These are phyloP conservation scores for Leptographium wingfieldii DNA, from an alignment of 2,329 filamentous ascomycete genomes.

Conservation along the genomic window DNA sequence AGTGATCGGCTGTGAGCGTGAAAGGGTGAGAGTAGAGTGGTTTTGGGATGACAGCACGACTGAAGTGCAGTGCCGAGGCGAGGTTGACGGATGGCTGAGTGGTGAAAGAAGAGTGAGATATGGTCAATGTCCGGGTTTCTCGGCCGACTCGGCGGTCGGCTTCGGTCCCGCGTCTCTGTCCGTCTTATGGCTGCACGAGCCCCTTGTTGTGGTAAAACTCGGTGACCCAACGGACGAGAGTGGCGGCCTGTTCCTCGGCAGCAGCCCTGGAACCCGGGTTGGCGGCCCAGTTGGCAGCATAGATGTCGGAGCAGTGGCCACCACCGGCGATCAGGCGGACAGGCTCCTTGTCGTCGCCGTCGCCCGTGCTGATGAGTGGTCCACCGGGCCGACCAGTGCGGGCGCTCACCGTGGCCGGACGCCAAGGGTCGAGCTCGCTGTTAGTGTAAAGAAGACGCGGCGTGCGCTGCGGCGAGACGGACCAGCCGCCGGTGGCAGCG, in stretches of 20 bases:
- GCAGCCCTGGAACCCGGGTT: slow-evolving; percentile 38
- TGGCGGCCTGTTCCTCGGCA: slow-evolving; percentile 34
- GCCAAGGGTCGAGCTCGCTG: slow-evolving; percentile 28
- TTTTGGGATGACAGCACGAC: neutral
- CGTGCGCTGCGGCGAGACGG: slow-evolving; percentile 13
- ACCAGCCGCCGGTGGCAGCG: slow-evolving; percentile 27
- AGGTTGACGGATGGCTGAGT: neutral
- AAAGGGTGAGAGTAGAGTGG: neutral
- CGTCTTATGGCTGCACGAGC: neutral
- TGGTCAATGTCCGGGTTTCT: too few species aligned
- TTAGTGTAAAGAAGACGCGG: slow-evolving; percentile 27
- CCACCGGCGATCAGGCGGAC: slow-evolving; percentile 23
- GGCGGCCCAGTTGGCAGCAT: slow-evolving; percentile 31
- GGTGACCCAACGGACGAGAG: slow-evolving; percentile 39
- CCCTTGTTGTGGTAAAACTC: slow-evolving; percentile 30
- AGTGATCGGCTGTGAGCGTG: neutral
- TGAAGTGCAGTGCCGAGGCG: neutral
- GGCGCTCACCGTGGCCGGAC: slow-evolving; percentile 24
- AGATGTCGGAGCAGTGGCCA: slow-evolving; percentile 27
- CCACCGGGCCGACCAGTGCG: slow-evolving; percentile 24
- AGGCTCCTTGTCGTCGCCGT: slow-evolving; percentile 11
- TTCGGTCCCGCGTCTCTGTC: neutral
- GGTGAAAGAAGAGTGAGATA: neutral
- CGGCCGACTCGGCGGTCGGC: neutral
- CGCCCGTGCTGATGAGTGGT: slow-evolving; percentile 19